These are phyloP conservation scores for Scheffersomyces segobiensis DNA, from an alignment of 1,139 yeast species.

Conservation along the genomic window DNA sequence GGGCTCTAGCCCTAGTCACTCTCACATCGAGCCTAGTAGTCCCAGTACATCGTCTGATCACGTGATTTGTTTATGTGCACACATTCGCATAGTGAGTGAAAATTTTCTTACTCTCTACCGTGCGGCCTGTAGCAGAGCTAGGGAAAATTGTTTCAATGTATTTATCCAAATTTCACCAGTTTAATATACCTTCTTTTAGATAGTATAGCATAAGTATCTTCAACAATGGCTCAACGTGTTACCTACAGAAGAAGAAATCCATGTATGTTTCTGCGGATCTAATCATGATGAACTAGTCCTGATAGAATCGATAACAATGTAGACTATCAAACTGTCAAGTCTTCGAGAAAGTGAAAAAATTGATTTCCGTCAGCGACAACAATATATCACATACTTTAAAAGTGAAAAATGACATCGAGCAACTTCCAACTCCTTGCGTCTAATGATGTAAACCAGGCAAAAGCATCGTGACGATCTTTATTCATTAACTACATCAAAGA, in stretches of 20 bases:
- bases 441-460: background rate
- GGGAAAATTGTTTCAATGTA: background rate
- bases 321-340: background rate
- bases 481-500: background rate
- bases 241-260: conserved; percentile 57
- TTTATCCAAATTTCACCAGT: conserved; percentile 5
- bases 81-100: background rate
- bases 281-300: background rate
- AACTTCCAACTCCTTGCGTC: background rate
- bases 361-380: background rate
- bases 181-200: conserved; percentile 11
- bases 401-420: background rate
- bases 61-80: background rate
- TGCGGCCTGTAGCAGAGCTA: background rate
- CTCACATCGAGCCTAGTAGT: background rate
- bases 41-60: background rate
- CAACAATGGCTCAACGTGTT: conserved; percentile 52
- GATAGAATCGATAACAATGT: background rate
- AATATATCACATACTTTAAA: background rate
- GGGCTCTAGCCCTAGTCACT: conserved; percentile 12
- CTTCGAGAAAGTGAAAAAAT: background rate
- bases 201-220: conserved; percentile 16
- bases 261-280: conserved; percentile 32
- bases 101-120: background rate
- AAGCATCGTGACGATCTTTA: background rate